These are phyloP conservation scores for Exophiala calicioides DNA, from an alignment of 2,329 filamentous ascomycete species.

Conservation along the genomic window DNA sequence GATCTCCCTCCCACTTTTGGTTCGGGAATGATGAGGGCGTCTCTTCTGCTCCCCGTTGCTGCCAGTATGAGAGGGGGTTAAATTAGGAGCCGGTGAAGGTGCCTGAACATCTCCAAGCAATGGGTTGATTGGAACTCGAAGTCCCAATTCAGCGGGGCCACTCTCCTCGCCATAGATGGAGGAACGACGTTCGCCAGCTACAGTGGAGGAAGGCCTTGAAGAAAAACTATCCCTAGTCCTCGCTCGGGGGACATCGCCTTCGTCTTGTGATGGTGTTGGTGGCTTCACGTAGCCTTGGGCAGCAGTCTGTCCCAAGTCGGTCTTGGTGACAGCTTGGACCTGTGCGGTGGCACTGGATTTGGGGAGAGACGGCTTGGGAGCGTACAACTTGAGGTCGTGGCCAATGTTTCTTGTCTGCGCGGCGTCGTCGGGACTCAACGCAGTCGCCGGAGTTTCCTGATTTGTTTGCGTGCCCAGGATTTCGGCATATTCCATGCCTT, in stretches of 20 bases:
- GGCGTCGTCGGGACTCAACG: conserved; percentile 47
- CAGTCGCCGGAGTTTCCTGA: conserved; percentile 44
- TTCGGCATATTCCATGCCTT: conserved; percentile 83
- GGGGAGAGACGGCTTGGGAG: conserved; percentile 83
- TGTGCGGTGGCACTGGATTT: conserved; percentile 78
- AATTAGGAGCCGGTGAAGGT: conserved; percentile 72
- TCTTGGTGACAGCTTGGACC: conserved; percentile 81
- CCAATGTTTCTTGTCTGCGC: conserved; percentile 76
- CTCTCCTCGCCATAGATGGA: conserved; percentile 67
- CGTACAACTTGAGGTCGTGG: conserved; percentile 81
- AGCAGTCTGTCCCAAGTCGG: conserved; percentile 83
- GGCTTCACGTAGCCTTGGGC: conserved; percentile 77
- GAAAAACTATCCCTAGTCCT: conserved; percentile 65
- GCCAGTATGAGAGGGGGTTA: conserved; percentile 32
- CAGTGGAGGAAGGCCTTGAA: conserved; percentile 50
- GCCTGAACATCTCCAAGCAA: conserved; percentile 95
- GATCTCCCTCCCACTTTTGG: conserved; percentile 69
- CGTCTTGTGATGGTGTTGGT: conserved; percentile 49
- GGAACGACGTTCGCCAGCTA: conserved; percentile 52
- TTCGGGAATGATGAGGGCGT: conserved; percentile 66
- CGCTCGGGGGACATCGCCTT: conserved; percentile 53
- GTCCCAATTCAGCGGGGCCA: conserved; percentile 88
- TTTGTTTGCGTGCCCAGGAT: conserved; percentile 46
- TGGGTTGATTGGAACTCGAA: conserved; percentile 90
- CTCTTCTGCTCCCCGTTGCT: conserved; percentile 37